Percentiles rank a stretch among this genome's conserved stretches.
Evolutionary conservation across 768 basidiomycete genomes (phyloP).

Genomic region (Podaxis sp.): DNA sequence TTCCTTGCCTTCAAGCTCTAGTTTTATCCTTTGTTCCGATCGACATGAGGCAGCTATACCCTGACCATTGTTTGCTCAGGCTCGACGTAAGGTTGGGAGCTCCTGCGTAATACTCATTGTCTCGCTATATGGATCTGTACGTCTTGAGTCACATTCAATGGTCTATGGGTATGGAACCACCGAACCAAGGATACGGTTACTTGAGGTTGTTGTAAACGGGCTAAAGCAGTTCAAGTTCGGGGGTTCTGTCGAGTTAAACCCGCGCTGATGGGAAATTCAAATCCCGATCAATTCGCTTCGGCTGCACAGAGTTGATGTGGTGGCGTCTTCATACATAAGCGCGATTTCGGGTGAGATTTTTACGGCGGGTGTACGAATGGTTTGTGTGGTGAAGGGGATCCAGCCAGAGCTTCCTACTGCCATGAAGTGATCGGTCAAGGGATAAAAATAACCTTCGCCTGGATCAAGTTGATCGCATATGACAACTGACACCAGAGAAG

Average conservation of each 20-base stretch:
- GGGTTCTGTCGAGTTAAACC: background rate
- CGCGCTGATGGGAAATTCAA: conserved; percentile 4
- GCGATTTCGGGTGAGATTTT: background rate
- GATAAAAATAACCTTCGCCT: background rate
- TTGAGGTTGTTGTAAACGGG: background rate
- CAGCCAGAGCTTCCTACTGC: background rate
- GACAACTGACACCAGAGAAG: background rate
- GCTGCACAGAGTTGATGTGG: background rate
- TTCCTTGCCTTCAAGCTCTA: background rate
- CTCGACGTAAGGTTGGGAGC: conserved; percentile 1
- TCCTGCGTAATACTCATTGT: background rate
- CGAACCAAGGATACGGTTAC: background rate
- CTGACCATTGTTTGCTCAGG: conserved; percentile 5
- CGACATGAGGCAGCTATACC: conserved; percentile 12
- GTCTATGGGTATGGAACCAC: background rate
- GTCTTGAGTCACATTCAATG: conserved; percentile 1
- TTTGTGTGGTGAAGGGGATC: background rate
- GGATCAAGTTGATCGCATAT: background rate
- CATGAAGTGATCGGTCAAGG: background rate
- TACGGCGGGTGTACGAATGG: background rate
- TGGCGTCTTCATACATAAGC: background rate
- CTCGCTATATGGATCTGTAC: background rate
- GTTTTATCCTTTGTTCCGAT: conserved; percentile 15
- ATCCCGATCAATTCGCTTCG: background rate
- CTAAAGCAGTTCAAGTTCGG: background rate